Evolutionary conservation across 2,329 filamentous ascomycete genomes (phyloP).

Genomic region (Gnomoniopsis sp.): DNA sequence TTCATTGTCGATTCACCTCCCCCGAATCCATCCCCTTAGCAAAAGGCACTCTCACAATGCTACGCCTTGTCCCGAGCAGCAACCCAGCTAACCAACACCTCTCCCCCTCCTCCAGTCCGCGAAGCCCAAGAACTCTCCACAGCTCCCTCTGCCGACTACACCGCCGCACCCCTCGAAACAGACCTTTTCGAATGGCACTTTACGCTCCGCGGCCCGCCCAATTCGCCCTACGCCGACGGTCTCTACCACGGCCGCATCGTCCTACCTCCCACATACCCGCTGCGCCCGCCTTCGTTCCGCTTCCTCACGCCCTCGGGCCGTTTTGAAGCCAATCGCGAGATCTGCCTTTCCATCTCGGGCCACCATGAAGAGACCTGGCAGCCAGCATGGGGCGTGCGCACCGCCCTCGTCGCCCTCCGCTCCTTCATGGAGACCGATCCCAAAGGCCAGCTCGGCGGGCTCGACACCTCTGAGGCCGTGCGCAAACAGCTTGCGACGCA

Average conservation of each 20-base stretch:
- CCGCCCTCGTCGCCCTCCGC: conserved; percentile 74
- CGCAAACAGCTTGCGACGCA: conserved; percentile 67
- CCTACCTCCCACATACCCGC: conserved; percentile 83
- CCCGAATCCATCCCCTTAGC: neutral
- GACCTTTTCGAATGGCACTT: conserved; percentile 99
- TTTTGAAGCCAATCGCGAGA: conserved; percentile 95
- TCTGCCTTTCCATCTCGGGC: conserved; percentile 88
- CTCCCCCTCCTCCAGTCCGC: conserved; percentile 56
- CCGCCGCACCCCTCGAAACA: conserved; percentile 77
- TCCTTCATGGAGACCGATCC: conserved; percentile 93
- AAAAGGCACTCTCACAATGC: neutral
- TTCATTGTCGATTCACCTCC: neutral
- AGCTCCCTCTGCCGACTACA: conserved; percentile 79
- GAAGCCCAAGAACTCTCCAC: conserved; percentile 84
- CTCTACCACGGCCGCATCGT: conserved; percentile 96
- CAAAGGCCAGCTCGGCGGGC: conserved; percentile 82
- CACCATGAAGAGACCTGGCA: conserved; percentile 99
- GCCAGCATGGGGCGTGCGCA: conserved; percentile 94
- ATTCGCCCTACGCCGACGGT: conserved; percentile 73
- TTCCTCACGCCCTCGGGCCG: conserved; percentile 89
- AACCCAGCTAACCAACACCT: conserved; percentile 26
- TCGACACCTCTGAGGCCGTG: conserved; percentile 70
- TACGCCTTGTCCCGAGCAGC: neutral
- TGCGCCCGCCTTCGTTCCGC: conserved; percentile 91
- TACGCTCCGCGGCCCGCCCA: conserved; percentile 85